A percentile compares a stretch with the other conserved stretches of the same genome.
phyloP scores from a whole-genome alignment of 305 asterid genomes.

The Fraxinus albicans region DNA sequence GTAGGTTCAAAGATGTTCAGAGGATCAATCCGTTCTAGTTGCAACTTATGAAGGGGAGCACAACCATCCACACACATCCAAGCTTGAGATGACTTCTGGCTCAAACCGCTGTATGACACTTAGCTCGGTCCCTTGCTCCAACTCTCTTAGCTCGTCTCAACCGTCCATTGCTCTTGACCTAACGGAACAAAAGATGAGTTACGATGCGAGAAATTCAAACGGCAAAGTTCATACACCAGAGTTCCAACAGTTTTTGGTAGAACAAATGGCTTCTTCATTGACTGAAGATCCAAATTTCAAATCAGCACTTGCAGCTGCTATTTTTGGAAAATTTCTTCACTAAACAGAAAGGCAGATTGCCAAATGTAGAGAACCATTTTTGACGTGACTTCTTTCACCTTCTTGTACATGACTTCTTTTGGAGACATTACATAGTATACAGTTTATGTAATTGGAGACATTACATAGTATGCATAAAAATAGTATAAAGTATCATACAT shows the following conservation, averaged over 20 bases:
- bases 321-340: conserved; percentile 71
- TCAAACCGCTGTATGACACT: conserved; percentile 27
- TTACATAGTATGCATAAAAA: neutral
- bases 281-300: conserved; percentile 88
- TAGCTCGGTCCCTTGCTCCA: conserved; percentile 42
- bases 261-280: conserved; percentile 90
- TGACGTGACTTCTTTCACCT: neutral
- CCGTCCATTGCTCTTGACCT: conserved; percentile 61
- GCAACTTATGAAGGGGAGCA: conserved; percentile 97
- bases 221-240: conserved; percentile 39
- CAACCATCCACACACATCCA: conserved; percentile 69
- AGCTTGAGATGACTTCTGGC: conserved; percentile 35
- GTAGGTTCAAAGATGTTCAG: conserved; percentile 88
- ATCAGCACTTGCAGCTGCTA: conserved; percentile 89
- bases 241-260: conserved; percentile 52
- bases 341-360: conserved; percentile 34
- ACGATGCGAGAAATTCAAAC: conserved; percentile 24
- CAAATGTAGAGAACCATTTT: neutral
- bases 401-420: neutral
- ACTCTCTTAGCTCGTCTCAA: conserved; percentile 31
- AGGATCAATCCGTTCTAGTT: conserved; percentile 69
- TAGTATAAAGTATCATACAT: neutral
- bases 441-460: too few relatives aligned
- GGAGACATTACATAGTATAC: neutral
- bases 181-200: conserved; percentile 33